Conservation (phyloP, 148 eudicot species). For the Spergularia bocconei region DNA sequence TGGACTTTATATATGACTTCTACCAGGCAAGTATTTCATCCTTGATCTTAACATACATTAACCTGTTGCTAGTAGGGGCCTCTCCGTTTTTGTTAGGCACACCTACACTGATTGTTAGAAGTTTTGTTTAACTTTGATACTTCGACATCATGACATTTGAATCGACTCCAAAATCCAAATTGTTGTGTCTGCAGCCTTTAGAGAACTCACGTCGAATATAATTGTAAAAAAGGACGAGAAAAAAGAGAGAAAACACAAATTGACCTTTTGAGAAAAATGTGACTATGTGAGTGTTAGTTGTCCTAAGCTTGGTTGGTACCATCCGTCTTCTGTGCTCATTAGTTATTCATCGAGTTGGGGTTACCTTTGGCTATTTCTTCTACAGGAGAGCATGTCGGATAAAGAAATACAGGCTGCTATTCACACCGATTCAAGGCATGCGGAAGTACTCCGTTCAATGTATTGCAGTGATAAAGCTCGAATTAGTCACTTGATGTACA, state of each 20-base stretch:
- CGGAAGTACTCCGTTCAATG: conserved; percentile 65
- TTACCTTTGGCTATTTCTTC: not conserved
- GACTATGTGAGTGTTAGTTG: too few species aligned
- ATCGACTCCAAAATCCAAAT: too few species aligned
- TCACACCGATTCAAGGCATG: conserved; percentile 88
- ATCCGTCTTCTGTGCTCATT: not conserved
- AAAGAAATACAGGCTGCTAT: conserved; percentile 79
- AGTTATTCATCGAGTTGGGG: not conserved
- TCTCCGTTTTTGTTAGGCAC: not conserved
- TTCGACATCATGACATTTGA: not conserved
- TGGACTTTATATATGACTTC: conserved; percentile 67
- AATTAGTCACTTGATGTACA: conserved; percentile 44
- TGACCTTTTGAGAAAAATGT: too few species aligned
- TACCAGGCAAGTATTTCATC: conserved; percentile 63
- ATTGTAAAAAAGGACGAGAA: too few species aligned
- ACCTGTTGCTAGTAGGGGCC: not conserved
- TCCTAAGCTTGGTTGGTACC: not conserved
- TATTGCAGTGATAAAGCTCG: conserved; percentile 52
- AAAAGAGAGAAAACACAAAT: too few species aligned
- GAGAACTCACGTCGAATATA: too few species aligned
- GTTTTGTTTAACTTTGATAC: too few species aligned
- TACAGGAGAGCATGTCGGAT: conserved; percentile 69
- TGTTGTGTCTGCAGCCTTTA: too few species aligned
- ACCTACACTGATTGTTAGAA: too few species aligned
- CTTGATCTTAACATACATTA: not conserved